A percentile compares a stretch with the other conserved stretches of the same genome.
Evolutionary conservation across 75 land plant species (phyloP).

Genomic region (Azolla pinnata): DNA sequence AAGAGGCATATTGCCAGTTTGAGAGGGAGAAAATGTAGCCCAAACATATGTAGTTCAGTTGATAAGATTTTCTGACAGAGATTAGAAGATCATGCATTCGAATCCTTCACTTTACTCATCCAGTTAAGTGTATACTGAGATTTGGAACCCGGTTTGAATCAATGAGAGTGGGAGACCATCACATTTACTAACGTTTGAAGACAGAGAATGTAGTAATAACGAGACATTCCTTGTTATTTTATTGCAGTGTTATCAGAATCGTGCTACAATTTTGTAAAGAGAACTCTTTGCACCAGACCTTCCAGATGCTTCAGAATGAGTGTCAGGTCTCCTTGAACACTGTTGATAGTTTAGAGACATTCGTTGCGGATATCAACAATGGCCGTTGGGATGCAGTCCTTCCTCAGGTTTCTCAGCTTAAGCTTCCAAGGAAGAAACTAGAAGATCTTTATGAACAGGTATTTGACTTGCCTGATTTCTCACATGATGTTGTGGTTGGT

Average conservation of each 20-base stretch:
- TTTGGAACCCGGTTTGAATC: not conserved
- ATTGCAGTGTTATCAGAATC: conserved; percentile 86
- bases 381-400: conserved; percentile 96
- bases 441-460: conserved; percentile 98
- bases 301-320: conserved; percentile 86
- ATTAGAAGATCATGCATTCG: not conserved
- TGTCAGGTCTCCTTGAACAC: conserved; percentile 97
- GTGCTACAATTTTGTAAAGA: conserved; percentile 98
- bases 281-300: conserved; percentile 91
- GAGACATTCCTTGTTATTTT: not conserved
- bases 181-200: too few relatives aligned
- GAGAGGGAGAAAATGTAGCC: too few relatives aligned
- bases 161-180: too few relatives aligned
- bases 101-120: not conserved
- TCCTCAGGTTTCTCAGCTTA: conserved; percentile 94
- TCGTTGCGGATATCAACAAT: conserved; percentile 82
- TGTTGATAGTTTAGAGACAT: conserved; percentile 89
- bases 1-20: too few relatives aligned
- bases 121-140: not conserved
- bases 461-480: not conserved
- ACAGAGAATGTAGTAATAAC: not conserved
- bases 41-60: not conserved
- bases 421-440: conserved; percentile 92
- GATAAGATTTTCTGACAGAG: not conserved
- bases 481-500: too few relatives aligned